These are phyloP conservation scores for Berberis vulgaris DNA, from an alignment of 164 flowering plant species.

Conservation along the genomic window DNA sequence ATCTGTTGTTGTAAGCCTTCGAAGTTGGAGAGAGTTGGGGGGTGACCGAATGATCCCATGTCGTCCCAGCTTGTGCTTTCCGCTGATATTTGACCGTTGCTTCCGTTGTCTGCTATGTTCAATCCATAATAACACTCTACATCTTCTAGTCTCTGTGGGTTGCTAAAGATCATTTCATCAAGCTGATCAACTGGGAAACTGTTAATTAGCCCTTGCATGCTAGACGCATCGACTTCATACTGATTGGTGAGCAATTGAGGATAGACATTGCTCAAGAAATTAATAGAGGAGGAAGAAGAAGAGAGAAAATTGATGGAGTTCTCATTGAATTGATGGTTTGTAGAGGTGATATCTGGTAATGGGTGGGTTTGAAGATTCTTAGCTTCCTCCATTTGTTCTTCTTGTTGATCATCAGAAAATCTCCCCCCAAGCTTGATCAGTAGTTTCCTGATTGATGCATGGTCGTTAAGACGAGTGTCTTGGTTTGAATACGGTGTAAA, in stretches of 20 bases:
- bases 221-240: conserved; percentile 8
- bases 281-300: conserved; percentile 9
- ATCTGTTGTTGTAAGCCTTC: conserved; percentile 25
- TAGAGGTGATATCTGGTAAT: conserved; percentile 13
- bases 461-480: conserved; percentile 21
- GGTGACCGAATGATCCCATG: conserved; percentile 24
- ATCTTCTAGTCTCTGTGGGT: conserved; percentile 16
- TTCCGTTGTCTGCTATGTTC: conserved; percentile 14
- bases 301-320: conserved; percentile 12
- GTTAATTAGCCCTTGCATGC: conserved; percentile 12
- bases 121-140: conserved; percentile 25
- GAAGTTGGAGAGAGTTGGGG: conserved; percentile 18
- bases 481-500: conserved; percentile 12
- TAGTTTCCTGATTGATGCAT: conserved; percentile 36
- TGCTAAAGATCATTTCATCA: conserved; percentile 16
- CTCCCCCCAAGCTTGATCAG: conserved; percentile 53
- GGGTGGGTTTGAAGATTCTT: conserved; percentile 14
- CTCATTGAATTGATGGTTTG: conserved; percentile 13
- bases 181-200: conserved; percentile 13
- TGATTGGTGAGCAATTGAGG: conserved; percentile 13
- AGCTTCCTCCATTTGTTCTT: conserved; percentile 2
- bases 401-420: conserved; percentile 24
- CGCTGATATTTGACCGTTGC: conserved; percentile 23
- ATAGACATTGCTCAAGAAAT: conserved; percentile 11
- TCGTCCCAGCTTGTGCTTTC: conserved; percentile 42